phyloP scores from a whole-genome alignment of 139 green algal genomes.

The Desmodesmus armatus region DNA sequence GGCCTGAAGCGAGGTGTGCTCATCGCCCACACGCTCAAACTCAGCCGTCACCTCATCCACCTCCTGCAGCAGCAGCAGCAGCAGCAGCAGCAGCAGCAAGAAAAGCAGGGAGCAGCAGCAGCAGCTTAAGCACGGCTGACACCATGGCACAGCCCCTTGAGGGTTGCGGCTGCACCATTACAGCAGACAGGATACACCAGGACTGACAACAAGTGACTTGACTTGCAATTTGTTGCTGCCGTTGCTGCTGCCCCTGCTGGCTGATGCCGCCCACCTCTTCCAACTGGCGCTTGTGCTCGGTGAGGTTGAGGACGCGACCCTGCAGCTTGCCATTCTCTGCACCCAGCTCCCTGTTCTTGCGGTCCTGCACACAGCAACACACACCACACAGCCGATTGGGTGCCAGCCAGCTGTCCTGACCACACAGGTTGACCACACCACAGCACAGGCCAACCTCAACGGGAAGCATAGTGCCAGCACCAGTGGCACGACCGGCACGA shows the following conservation, averaged over 20 bases:
- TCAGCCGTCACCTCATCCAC: not conserved
- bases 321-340: conserved; percentile 23
- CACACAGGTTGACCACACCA: conserved; percentile 26
- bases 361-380: conserved; percentile 15
- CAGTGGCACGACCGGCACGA: not conserved
- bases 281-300: conserved; percentile 13
- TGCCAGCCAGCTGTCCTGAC: conserved; percentile 19
- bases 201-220: not conserved
- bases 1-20: not conserved
- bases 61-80: not conserved
- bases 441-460: conserved; percentile 25
- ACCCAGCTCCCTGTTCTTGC: conserved; percentile 24
- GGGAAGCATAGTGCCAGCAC: conserved; percentile 1
- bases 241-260: not conserved
- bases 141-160: not conserved
- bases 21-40: not conserved
- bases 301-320: not conserved
- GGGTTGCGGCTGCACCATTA: not conserved
- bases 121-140: not conserved
- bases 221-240: not conserved
- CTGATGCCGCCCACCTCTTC: conserved; percentile 1
- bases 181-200: not conserved
- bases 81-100: not conserved
- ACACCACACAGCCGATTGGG: too few relatives aligned
- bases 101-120: not conserved